Conservation (phyloP, 2,329 filamentous ascomycete species). For the Paecilomyces sp. region DNA sequence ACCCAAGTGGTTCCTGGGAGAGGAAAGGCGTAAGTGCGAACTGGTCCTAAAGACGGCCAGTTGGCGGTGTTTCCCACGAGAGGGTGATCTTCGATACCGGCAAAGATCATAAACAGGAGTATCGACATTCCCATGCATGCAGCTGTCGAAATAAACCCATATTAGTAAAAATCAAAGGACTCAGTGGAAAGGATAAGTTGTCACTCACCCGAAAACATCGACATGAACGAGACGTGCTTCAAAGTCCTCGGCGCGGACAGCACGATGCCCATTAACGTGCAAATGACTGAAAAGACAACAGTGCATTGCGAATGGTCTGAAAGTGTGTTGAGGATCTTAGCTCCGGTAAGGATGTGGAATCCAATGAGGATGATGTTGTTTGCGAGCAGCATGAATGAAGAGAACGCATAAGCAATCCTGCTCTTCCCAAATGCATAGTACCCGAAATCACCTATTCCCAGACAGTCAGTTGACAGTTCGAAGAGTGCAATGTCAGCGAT, state of each 20-base stretch:
- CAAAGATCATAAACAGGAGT: conserved; percentile 44
- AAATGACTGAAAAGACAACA: conserved; percentile 42
- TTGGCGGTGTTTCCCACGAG: conserved; percentile 40
- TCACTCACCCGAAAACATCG: conserved; percentile 36
- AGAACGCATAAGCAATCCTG: conserved; percentile 39
- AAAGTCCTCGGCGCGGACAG: conserved; percentile 41
- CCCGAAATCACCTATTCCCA: conserved; percentile 35
- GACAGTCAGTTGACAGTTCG: background rate
- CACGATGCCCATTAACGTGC: conserved; percentile 40
- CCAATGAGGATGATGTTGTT: conserved; percentile 48
- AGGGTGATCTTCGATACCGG: conserved; percentile 40
- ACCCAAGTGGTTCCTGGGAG: conserved; percentile 41
- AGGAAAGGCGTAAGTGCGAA: conserved; percentile 44
- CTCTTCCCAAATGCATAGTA: conserved; percentile 42
- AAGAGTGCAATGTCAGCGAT: background rate
- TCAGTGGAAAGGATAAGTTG: background rate
- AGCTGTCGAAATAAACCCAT: conserved; percentile 15
- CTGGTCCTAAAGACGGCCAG: conserved; percentile 38
- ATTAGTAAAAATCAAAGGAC: background rate
- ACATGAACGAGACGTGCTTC: conserved; percentile 45
- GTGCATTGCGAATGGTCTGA: conserved; percentile 44
- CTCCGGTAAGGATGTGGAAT: conserved; percentile 45
- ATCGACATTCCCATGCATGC: conserved; percentile 44
- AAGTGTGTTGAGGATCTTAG: conserved; percentile 44
- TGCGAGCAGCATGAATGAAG: conserved; percentile 41